These are phyloP conservation scores for Sphaerulina vaccinii DNA, from an alignment of 2,329 filamentous ascomycete species.

Conservation along the genomic window DNA sequence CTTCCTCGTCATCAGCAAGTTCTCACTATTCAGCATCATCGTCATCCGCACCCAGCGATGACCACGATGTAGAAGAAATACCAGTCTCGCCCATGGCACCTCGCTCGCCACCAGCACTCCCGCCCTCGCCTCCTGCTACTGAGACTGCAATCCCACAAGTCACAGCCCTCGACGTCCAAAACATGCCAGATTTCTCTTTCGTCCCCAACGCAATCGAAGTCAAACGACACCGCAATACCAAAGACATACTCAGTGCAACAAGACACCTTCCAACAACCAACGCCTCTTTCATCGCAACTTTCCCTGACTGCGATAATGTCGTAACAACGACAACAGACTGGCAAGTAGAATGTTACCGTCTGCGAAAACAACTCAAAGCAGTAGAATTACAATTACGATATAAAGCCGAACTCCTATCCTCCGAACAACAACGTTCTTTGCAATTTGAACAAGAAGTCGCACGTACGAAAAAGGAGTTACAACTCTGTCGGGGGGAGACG, in stretches of 20 bases:
- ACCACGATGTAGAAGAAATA: neutral
- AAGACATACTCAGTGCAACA: neutral
- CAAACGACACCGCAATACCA: neutral
- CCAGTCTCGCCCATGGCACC: slow-evolving; percentile 9
- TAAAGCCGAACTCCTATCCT: slow-evolving; percentile 2
- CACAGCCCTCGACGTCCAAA: slow-evolving; percentile 6
- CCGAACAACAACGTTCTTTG: neutral
- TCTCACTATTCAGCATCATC: neutral
- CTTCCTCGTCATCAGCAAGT: too few species aligned
- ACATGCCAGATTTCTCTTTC: slow-evolving; percentile 5
- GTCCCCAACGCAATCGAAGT: slow-evolving; percentile 1
- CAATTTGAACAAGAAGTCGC: neutral
- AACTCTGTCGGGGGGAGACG: slow-evolving; percentile 2
- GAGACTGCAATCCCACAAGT: neutral
- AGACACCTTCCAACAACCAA: neutral
- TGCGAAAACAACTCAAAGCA: slow-evolving; percentile 8
- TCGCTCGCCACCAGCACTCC: neutral
- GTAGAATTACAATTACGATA: slow-evolving; percentile 2
- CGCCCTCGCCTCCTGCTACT: neutral
- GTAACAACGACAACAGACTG: slow-evolving; percentile 8
- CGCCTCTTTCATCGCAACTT: neutral
- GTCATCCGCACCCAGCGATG: too few species aligned
- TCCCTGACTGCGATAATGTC: neutral
- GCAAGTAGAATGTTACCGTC: slow-evolving; percentile 13
- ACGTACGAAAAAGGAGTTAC: slow-evolving; percentile 4